Evolutionary conservation across 768 basidiomycete species (phyloP).

Genomic region (Psilocybe cubensis): DNA sequence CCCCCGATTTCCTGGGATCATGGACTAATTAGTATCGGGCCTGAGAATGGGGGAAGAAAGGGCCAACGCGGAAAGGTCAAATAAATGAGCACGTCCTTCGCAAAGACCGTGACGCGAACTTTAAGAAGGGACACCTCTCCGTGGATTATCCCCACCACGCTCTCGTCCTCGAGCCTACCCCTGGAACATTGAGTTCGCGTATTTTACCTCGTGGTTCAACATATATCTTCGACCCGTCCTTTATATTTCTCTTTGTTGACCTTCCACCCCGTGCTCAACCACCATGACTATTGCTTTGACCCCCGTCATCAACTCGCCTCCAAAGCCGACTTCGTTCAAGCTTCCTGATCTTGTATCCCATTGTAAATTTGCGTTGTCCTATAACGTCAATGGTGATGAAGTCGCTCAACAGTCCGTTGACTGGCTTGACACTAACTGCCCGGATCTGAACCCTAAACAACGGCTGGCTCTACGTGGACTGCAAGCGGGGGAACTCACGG

Average conservation of each 20-base stretch:
- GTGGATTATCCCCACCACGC: slow-evolving; percentile 1
- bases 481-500: slow-evolving; percentile 69
- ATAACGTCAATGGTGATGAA: slow-evolving; percentile 48
- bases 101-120: background rate
- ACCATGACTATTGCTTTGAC: background rate
- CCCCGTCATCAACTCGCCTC: background rate
- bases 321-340: slow-evolving; percentile 41
- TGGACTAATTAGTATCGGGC: slow-evolving; percentile 1
- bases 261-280: background rate
- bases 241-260: slow-evolving; percentile 6
- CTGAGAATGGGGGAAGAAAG: background rate
- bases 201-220: background rate
- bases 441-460: slow-evolving; percentile 46
- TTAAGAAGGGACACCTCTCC: background rate
- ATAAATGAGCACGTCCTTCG: background rate
- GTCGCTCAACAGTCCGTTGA: slow-evolving; percentile 49
- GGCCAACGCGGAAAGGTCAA: background rate
- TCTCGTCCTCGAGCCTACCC: background rate
- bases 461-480: slow-evolving; percentile 56
- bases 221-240: slow-evolving; percentile 1
- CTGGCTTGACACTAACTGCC: slow-evolving; percentile 54
- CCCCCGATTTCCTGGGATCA: slow-evolving; percentile 5
- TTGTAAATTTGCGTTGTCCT: slow-evolving; percentile 48
- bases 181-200: background rate
- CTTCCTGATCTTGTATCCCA: slow-evolving; percentile 60